Conservation (phyloP, 257 asterid genomes). For the Solanum medicagineum region DNA sequence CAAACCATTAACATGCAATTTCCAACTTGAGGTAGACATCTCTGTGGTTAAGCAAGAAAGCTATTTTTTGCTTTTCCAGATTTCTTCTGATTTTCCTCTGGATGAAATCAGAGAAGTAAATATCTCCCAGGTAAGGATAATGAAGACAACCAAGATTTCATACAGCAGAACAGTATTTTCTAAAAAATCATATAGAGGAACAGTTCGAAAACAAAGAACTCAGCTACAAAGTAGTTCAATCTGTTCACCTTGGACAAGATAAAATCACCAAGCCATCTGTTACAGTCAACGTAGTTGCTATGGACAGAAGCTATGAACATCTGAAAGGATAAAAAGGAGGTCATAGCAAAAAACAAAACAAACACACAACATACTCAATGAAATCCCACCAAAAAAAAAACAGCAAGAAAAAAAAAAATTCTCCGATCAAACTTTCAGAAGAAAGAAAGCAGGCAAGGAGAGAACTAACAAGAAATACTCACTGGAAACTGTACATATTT, state of each 20-base stretch:
- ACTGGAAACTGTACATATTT: slow-evolving; percentile 97
- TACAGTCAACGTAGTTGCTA: slow-evolving; percentile 91
- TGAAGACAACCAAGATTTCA: not conserved
- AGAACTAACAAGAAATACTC: slow-evolving; percentile 14
- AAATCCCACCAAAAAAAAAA: too few relatives aligned
- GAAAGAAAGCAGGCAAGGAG: not conserved
- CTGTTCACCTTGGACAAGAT: slow-evolving; percentile 74
- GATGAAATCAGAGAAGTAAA: not conserved
- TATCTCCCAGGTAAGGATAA: not conserved
- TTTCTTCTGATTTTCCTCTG: not conserved
- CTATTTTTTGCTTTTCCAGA: not conserved
- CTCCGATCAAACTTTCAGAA: not conserved
- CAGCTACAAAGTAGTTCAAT: not conserved
- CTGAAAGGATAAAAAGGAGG: slow-evolving; percentile 25
- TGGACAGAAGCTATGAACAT: slow-evolving; percentile 87
- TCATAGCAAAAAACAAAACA: not conserved
- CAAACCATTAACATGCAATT: not conserved
- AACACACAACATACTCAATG: too few relatives aligned
- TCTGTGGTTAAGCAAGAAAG: not conserved
- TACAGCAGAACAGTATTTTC: not conserved
- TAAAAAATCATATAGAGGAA: not conserved
- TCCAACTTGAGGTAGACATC: not conserved
- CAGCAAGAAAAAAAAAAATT: not conserved
- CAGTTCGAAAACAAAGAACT: not conserved
- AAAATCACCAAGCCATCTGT: slow-evolving; percentile 92